These are phyloP conservation scores for Phaeosphaeria sp. DNA, from an alignment of 2,329 filamentous ascomycete species.

Conservation along the genomic window DNA sequence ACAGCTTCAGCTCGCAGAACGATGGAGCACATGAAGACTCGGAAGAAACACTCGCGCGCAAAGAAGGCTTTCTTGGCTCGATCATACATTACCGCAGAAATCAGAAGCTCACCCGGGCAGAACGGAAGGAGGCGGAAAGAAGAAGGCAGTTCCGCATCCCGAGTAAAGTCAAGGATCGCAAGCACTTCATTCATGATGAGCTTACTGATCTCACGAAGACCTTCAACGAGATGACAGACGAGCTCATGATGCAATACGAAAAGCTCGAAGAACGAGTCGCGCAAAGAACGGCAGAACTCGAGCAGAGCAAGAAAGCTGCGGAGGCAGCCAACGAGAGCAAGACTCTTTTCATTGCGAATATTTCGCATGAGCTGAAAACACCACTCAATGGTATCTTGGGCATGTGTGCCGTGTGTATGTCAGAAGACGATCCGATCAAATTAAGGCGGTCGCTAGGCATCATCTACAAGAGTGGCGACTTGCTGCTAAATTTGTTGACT, in stretches of 20 bases:
- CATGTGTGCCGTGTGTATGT: slow-evolving; percentile 92
- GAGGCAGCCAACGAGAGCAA: slow-evolving; percentile 98
- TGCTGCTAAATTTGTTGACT: slow-evolving; percentile 84
- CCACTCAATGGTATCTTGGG: slow-evolving; percentile 95
- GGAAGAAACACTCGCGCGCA: slow-evolving; percentile 55
- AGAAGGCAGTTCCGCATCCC: slow-evolving; percentile 80
- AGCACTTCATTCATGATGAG: slow-evolving; percentile 81
- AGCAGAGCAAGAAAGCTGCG: slow-evolving; percentile 88
- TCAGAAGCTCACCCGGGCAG: slow-evolving; percentile 42
- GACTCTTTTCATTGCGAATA: slow-evolving; percentile 96
- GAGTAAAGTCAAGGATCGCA: slow-evolving; percentile 76
- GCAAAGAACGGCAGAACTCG: slow-evolving; percentile 81
- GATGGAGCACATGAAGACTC: slow-evolving; percentile 52
- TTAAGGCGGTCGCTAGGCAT: slow-evolving; percentile 86
- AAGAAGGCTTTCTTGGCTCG: slow-evolving; percentile 53
- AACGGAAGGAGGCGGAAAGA: slow-evolving; percentile 47
- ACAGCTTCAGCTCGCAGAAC: slow-evolving; percentile 46
- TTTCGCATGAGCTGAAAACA: slow-evolving; percentile 86
- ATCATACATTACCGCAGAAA: slow-evolving; percentile 46
- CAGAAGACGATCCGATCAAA: slow-evolving; percentile 78
- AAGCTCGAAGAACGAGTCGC: slow-evolving; percentile 83
- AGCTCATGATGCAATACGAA: slow-evolving; percentile 84
- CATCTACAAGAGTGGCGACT: slow-evolving; percentile 86
- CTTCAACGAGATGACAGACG: slow-evolving; percentile 94
- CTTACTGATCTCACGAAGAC: slow-evolving; percentile 80